Evolutionary conservation across 148 eudicot species (phyloP).

Genomic region (Silene uniflora): DNA sequence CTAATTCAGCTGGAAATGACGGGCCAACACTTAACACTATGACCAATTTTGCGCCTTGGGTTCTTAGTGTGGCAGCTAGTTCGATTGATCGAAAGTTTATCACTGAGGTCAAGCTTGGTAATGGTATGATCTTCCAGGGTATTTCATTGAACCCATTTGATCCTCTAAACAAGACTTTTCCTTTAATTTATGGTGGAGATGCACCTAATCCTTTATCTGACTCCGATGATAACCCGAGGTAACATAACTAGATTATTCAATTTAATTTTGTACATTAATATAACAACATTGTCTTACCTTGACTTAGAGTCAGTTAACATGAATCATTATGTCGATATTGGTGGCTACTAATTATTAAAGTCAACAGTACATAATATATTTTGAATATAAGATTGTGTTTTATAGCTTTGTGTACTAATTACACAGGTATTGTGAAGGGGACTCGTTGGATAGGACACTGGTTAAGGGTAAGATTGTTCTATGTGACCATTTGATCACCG

Average conservation of each 20-base stretch:
- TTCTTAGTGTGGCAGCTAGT: constrained; percentile 42
- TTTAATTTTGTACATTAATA: too few relatives aligned
- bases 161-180: constrained; percentile 25
- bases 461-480: too few relatives aligned
- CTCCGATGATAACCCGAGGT: not conserved
- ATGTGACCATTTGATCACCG: too few relatives aligned
- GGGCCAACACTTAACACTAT: constrained; percentile 37
- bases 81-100: constrained; percentile 37
- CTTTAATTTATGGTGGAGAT: constrained; percentile 40
- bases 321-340: too few relatives aligned
- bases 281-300: too few relatives aligned
- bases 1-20: constrained; percentile 42
- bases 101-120: constrained; percentile 32
- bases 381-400: too few relatives aligned
- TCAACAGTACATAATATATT: too few relatives aligned
- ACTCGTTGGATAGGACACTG: too few relatives aligned
- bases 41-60: constrained; percentile 42
- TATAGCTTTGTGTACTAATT: not conserved
- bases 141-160: constrained; percentile 37
- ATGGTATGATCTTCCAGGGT: constrained; percentile 33
- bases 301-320: too few relatives aligned
- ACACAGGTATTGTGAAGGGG: constrained; percentile 27
- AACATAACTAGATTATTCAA: too few relatives aligned
- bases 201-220: constrained; percentile 15
- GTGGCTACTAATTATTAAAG: too few relatives aligned